A percentile compares a stretch with the other conserved stretches of the same genome.
These are phyloP conservation scores for Carex myosuroides DNA, from an alignment of 176 grass and related monocot species.

Conservation along the genomic window DNA sequence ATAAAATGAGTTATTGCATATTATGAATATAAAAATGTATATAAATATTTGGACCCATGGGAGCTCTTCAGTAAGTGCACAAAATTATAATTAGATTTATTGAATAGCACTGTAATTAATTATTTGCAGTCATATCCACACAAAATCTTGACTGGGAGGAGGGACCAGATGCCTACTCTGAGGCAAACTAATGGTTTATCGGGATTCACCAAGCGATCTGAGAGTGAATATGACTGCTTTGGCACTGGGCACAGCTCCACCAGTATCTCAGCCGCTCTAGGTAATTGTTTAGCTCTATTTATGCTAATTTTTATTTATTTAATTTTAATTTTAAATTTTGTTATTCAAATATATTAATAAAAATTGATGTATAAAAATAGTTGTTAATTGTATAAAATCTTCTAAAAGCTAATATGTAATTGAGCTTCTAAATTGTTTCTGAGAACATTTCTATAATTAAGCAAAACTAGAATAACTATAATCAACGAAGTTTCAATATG, in stretches of 20 bases:
- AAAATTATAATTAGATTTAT: neutral
- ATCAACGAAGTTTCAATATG: neutral
- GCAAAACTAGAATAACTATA: neutral
- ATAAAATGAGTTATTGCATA: neutral
- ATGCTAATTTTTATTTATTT: neutral
- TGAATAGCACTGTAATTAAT: neutral
- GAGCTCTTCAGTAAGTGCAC: neutral
- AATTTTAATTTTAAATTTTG: neutral
- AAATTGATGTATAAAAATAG: neutral
- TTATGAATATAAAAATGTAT: neutral
- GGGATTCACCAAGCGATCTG: constrained; percentile 75
- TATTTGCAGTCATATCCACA: constrained; percentile 79
- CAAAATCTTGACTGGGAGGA: constrained; percentile 95
- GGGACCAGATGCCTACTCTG: constrained; percentile 91
- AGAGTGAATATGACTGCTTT: constrained; percentile 88
- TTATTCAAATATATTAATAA: neutral
- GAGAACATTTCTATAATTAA: neutral
- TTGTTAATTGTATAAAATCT: neutral
- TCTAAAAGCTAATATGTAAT: neutral
- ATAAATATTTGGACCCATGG: neutral
- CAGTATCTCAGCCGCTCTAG: constrained; percentile 87
- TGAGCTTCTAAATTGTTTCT: neutral
- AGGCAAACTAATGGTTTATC: constrained; percentile 84
- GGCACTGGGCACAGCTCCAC: constrained; percentile 97
- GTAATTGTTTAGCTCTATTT: constrained; percentile 25